These are phyloP conservation scores for Saccharomycopsis lassenensis DNA, from an alignment of 805 yeast genomes.

Conservation along the genomic window DNA sequence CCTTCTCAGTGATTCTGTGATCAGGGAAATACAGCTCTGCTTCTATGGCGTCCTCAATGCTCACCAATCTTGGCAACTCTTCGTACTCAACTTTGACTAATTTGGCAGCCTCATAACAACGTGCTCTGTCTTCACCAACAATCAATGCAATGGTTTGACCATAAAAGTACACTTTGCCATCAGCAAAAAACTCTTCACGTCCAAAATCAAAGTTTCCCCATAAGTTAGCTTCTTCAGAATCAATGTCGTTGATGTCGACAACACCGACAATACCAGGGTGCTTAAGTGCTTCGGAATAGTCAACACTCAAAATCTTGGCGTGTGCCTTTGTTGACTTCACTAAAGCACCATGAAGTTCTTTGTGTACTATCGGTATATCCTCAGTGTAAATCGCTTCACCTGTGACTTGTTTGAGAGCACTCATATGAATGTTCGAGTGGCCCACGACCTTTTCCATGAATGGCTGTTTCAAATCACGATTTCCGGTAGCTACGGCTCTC, in stretches of 20 bases:
- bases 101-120: slow-evolving; percentile 33
- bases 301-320: slow-evolving; percentile 32
- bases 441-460: slow-evolving; percentile 30
- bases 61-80: slow-evolving; percentile 28
- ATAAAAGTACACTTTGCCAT: slow-evolving; percentile 29
- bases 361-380: slow-evolving; percentile 32
- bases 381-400: slow-evolving; percentile 38
- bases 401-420: slow-evolving; percentile 35
- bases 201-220: slow-evolving; percentile 35
- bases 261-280: slow-evolving; percentile 34
- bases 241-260: slow-evolving; percentile 31
- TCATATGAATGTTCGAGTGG: slow-evolving; percentile 32
- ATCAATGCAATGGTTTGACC: slow-evolving; percentile 37
- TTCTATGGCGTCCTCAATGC: slow-evolving; percentile 34
- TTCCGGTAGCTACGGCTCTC: slow-evolving; percentile 28
- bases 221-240: slow-evolving; percentile 26
- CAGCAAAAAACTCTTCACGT: slow-evolving; percentile 34
- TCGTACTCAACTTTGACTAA: slow-evolving; percentile 33
- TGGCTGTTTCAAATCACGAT: slow-evolving; percentile 30
- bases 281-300: slow-evolving; percentile 27
- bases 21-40: slow-evolving; percentile 30
- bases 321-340: slow-evolving; percentile 33
- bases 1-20: slow-evolving; percentile 26
- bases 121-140: slow-evolving; percentile 29
- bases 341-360: slow-evolving; percentile 34